phyloP scores from a whole-genome alignment of 202 grass and related monocot genomes.

The Dendrocalamus latiflorus region DNA sequence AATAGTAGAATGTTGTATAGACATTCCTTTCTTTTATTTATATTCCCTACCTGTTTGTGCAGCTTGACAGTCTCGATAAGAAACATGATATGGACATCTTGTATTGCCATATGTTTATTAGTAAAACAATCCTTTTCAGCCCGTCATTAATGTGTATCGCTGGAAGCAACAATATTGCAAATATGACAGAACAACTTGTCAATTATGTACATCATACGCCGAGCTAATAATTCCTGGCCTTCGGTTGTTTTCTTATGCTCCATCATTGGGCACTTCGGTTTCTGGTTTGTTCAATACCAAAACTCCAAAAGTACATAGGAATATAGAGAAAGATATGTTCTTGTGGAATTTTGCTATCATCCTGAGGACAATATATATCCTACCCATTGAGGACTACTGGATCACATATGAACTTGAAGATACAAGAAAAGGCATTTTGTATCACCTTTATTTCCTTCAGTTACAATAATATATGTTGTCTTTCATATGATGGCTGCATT shows the following conservation, averaged over 20 bases:
- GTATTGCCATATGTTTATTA: too few relatives aligned
- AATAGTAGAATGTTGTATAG: too few relatives aligned
- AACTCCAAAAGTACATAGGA: not conserved
- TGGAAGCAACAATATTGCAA: too few relatives aligned
- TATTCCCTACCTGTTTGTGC: not conserved
- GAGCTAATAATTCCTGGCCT: too few relatives aligned
- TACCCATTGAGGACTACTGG: not conserved
- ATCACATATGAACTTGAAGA: not conserved
- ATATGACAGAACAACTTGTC: too few relatives aligned
- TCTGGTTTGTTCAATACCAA: not conserved
- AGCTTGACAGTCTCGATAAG: slow-evolving; percentile 9
- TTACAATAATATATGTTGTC: not conserved
- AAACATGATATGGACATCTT: too few relatives aligned
- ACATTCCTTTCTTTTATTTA: not conserved
- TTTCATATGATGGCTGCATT: slow-evolving; percentile 15
- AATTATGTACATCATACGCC: too few relatives aligned
- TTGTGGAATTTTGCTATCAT: not conserved
- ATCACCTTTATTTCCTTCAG: not conserved
- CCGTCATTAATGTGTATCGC: too few relatives aligned
- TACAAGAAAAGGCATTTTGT: not conserved
- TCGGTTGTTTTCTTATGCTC: too few relatives aligned
- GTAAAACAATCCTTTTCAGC: too few relatives aligned
- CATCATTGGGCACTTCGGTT: not conserved
- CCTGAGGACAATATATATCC: not conserved
- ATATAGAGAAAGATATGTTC: not conserved